These are phyloP conservation scores for Dioszegia hungarica DNA, from an alignment of 768 basidiomycete genomes.

Conservation along the genomic window DNA sequence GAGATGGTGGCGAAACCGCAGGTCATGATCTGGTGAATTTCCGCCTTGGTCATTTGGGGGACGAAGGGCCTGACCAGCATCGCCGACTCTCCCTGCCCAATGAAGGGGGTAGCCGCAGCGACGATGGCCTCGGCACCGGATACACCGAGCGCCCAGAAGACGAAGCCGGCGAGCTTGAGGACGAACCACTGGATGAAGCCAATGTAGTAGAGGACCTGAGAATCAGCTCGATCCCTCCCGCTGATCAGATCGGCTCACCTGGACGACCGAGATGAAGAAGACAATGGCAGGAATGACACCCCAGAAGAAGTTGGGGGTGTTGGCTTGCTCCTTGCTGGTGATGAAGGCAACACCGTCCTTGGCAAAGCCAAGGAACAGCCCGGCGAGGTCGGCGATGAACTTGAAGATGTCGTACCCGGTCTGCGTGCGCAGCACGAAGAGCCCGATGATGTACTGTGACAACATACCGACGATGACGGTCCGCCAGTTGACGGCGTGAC, in stretches of 20 bases:
- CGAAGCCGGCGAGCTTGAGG: slow-evolving; percentile 84
- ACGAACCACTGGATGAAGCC: slow-evolving; percentile 92
- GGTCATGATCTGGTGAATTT: slow-evolving; percentile 57
- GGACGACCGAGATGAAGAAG: slow-evolving; percentile 89
- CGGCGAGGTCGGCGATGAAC: slow-evolving; percentile 65
- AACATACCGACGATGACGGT: slow-evolving; percentile 85
- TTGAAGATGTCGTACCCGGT: slow-evolving; percentile 80
- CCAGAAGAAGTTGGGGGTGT: slow-evolving; percentile 49
- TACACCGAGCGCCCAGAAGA: slow-evolving; percentile 83
- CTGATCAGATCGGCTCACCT: slow-evolving; percentile 38
- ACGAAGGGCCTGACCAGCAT: slow-evolving; percentile 80
- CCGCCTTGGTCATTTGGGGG: slow-evolving; percentile 76
- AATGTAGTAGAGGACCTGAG: slow-evolving; percentile 68
- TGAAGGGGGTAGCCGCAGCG: slow-evolving; percentile 86
- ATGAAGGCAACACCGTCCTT: slow-evolving; percentile 73
- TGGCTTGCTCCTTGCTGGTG: slow-evolving; percentile 63
- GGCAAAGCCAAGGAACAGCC: slow-evolving; percentile 70
- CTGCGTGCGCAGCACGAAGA: slow-evolving; percentile 79
- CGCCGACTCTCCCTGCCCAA: slow-evolving; percentile 84
- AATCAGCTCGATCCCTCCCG: not conserved
- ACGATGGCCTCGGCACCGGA: slow-evolving; percentile 95
- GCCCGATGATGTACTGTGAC: slow-evolving; percentile 75
- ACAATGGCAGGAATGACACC: slow-evolving; percentile 60
- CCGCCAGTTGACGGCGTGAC: slow-evolving; percentile 21
- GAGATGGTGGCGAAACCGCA: slow-evolving; percentile 82